Base-by-base conservation (phyloP, 2,329 filamentous ascomycete genomes). In the Furcasterigmium furcatum region DNA sequence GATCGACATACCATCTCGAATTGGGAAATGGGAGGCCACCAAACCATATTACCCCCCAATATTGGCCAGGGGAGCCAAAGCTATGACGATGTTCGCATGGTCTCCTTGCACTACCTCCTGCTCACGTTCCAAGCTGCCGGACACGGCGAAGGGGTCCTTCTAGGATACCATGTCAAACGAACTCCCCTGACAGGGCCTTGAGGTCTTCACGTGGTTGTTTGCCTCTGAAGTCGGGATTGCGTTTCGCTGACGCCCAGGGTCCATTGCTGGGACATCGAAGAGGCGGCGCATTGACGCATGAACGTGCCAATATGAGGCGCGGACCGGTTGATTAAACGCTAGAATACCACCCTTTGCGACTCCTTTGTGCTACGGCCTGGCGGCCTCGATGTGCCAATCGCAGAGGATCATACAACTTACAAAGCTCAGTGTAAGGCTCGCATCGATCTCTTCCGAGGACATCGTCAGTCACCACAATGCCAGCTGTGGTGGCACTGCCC, bases 251-350 rank as follows among this genome's bases (percentile, higher is more conserved):
- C n/a, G n/a, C n/a, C 24, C 24, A 27, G 24, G 24, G 24, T 27
- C 24, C 24, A 27, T 12, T n/a, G n/a, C n/a, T n/a, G n/a, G n/a
- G n/a, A n/a, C n/a, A n/a, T n/a, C n/a, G n/a, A n/a, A n/a, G n/a
- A n/a, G n/a, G n/a, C n/a, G 41, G 34, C 45, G 48, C 48, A 50
- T 50, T 21, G 47, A 50, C 35, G 48, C 48, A 50, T 50, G 48
- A 50, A 50, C 45, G 19, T 9, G 19, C 34, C 30, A 47, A 47
- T 47, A 42, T 50, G 34, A 36, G n/a, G 34, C 34, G n/a, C 34
- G 34, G 34, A 19, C 34, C 34, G 34, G 34, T 9, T 36, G 34
- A 36, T 36, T 36, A 36, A 36, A 36, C 34, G 9, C 7, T 19
- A 16, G n/a, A 18, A 36, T 7, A 16, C 34, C n/a, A 16, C 18